phyloP scores from a whole-genome alignment of 768 basidiomycete genomes.

The Leccinum broughii region DNA sequence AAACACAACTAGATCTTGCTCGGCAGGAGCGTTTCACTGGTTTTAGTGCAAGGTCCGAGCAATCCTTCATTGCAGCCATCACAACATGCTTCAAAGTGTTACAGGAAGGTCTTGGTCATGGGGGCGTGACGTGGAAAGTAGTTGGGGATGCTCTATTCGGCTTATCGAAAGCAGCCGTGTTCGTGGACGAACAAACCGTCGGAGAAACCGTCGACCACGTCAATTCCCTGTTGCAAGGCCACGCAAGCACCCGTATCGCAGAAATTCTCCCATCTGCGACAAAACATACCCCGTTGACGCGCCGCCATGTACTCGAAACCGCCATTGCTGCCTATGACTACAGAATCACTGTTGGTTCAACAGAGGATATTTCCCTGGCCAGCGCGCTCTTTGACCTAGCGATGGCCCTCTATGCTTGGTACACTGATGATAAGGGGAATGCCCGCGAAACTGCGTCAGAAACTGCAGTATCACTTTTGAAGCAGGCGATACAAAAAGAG shows the following conservation, averaged over 20 bases:
- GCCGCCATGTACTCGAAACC: conserved; percentile 45
- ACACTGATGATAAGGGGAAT: conserved; percentile 29
- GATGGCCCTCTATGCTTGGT: conserved; percentile 55
- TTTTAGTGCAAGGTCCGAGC: conserved; percentile 71
- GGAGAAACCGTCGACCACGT: conserved; percentile 36
- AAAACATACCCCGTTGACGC: conserved; percentile 27
- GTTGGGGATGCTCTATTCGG: conserved; percentile 74
- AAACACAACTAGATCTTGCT: conserved; percentile 72
- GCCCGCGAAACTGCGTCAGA: conserved; percentile 34
- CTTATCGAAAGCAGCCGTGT: conserved; percentile 55
- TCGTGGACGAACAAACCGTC: conserved; percentile 45
- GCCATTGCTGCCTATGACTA: conserved; percentile 63
- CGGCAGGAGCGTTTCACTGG: conserved; percentile 63
- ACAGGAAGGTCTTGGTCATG: conserved; percentile 58
- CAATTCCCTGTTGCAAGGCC: conserved; percentile 39
- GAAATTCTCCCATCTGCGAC: conserved; percentile 37
- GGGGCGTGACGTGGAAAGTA: conserved; percentile 79
- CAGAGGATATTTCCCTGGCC: conserved; percentile 49
- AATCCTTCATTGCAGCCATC: conserved; percentile 67
- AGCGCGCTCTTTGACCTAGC: conserved; percentile 78
- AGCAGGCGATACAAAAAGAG: conserved; percentile 72
- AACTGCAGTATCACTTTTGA: conserved; percentile 54
- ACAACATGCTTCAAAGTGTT: conserved; percentile 49
- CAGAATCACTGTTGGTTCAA: conserved; percentile 55
- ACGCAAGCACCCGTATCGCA: conserved; percentile 43